A percentile compares a stretch with the other conserved stretches of the same genome.
Evolutionary conservation across 495 filamentous ascomycete genomes (phyloP).

Genomic region (Cetradonia linearis): DNA sequence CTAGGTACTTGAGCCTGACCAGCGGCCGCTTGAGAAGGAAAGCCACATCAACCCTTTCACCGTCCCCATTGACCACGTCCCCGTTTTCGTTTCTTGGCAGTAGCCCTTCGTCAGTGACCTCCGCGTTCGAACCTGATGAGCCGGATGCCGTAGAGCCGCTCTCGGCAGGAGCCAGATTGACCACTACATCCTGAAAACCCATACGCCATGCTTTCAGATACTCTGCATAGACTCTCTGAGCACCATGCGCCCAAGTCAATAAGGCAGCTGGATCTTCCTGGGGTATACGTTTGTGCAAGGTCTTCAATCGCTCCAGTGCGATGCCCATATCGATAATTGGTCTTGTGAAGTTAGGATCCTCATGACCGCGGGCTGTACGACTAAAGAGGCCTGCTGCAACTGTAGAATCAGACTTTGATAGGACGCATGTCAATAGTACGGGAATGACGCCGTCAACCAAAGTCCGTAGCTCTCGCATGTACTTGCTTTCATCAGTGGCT

Average conservation of each 20-base stretch:
- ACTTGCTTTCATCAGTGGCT: slow-evolving; percentile 73
- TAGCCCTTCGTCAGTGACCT: slow-evolving; percentile 48
- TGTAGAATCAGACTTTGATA: slow-evolving; percentile 59
- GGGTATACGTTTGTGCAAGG: slow-evolving; percentile 68
- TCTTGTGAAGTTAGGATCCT: slow-evolving; percentile 60
- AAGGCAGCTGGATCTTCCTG: slow-evolving; percentile 56
- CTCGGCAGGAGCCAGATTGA: slow-evolving; percentile 74
- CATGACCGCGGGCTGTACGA: slow-evolving; percentile 39
- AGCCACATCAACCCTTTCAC: slow-evolving; percentile 89
- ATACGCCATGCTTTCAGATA: slow-evolving; percentile 87
- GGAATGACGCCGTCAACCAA: slow-evolving; percentile 94
- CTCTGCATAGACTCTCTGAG: slow-evolving; percentile 68
- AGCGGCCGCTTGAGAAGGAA: slow-evolving; percentile 84
- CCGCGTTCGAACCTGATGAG: slow-evolving; percentile 34
- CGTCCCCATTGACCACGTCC: slow-evolving; percentile 64
- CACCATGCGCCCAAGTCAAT: slow-evolving; percentile 67
- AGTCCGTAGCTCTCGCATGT: slow-evolving; percentile 84
- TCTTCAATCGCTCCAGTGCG: slow-evolving; percentile 71
- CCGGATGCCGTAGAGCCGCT: slow-evolving; percentile 35
- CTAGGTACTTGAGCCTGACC: slow-evolving; percentile 77
- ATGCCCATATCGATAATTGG: slow-evolving; percentile 94
- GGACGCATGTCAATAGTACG: slow-evolving; percentile 75
- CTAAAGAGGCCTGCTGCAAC: slow-evolving; percentile 60
- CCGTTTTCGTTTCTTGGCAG: slow-evolving; percentile 69
- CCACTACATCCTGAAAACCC: slow-evolving; percentile 90